A percentile compares a stretch with the other conserved stretches of the same genome.
These are phyloP conservation scores for Bifiguratus adelaidae DNA, from an alignment of 192 early-diverging fungal genomes.

Conservation along the genomic window DNA sequence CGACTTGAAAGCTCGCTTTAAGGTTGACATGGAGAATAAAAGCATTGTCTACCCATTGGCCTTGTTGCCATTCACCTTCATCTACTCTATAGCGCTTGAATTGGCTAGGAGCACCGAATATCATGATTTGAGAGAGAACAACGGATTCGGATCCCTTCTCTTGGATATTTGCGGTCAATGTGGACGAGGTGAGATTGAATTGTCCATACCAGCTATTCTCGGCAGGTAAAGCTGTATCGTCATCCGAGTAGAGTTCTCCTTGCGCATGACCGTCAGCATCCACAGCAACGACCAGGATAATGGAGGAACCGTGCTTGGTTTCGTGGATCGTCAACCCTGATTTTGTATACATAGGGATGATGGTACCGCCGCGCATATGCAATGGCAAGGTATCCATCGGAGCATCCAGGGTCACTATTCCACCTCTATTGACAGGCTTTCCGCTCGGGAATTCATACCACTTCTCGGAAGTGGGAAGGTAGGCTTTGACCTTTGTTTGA, in stretches of 20 bases:
- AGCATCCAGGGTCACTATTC: constrained; percentile 21
- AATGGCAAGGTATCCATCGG: constrained; percentile 46
- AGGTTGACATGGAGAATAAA: too few species aligned
- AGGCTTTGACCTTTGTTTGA: constrained; percentile 36
- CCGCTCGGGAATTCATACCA: constrained; percentile 55
- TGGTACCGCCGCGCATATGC: constrained; percentile 43
- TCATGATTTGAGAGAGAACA: too few species aligned
- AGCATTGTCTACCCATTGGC: too few species aligned
- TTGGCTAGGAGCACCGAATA: too few species aligned
- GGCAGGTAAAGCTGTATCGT: constrained; percentile 15
- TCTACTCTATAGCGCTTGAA: too few species aligned
- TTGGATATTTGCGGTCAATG: too few species aligned
- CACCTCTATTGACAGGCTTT: constrained; percentile 7
- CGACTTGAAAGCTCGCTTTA: too few species aligned
- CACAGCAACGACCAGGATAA: constrained; percentile 38
- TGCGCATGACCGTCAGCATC: constrained; percentile 27
- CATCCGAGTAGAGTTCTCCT: constrained; percentile 49
- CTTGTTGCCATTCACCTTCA: too few species aligned
- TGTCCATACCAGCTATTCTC: too few species aligned
- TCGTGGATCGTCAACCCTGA: constrained; percentile 35
- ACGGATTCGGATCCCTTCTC: too few species aligned
- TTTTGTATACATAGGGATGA: constrained; percentile 35
- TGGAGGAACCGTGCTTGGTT: constrained; percentile 24
- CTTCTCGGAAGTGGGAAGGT: constrained; percentile 40
- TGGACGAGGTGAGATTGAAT: too few species aligned